These are phyloP conservation scores for Pythium pyrilobum DNA, from an alignment of 352 stramenopile genomes.

Conservation along the genomic window DNA sequence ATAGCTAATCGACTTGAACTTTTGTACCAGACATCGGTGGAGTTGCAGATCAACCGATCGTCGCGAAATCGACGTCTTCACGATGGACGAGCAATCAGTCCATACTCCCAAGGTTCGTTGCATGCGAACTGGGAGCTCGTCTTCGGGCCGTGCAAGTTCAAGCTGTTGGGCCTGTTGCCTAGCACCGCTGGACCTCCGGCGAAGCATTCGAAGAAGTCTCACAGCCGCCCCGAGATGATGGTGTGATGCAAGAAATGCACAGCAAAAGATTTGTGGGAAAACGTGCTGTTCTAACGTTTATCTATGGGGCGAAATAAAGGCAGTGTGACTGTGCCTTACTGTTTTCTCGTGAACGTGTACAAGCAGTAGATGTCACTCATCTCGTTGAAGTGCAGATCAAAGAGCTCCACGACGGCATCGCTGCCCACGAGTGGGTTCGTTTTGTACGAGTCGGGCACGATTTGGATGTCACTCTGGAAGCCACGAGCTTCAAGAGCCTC, in stretches of 20 bases:
- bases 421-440: slow-evolving; percentile 74
- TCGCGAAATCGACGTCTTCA: slow-evolving; percentile 40
- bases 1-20: too few species aligned
- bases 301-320: slow-evolving; percentile 5
- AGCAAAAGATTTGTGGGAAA: too few species aligned
- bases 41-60: slow-evolving; percentile 77
- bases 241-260: background rate
- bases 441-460: slow-evolving; percentile 81
- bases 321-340: slow-evolving; percentile 5
- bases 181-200: slow-evolving; percentile 31
- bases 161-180: slow-evolving; percentile 52
- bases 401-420: slow-evolving; percentile 61
- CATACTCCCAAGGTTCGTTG: slow-evolving; percentile 53
- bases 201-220: slow-evolving; percentile 14
- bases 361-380: slow-evolving; percentile 88
- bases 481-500: slow-evolving; percentile 62
- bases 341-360: slow-evolving; percentile 70
- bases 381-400: slow-evolving; percentile 87
- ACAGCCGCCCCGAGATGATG: background rate
- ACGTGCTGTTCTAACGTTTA: background rate
- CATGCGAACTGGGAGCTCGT: slow-evolving; percentile 79
- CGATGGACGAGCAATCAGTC: slow-evolving; percentile 46
- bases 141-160: slow-evolving; percentile 58
- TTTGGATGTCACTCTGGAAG: slow-evolving; percentile 53
- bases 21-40: slow-evolving; percentile 80